Percentiles rank a stretch among this genome's conserved stretches.
Evolutionary conservation across 106 monocot genomes (phyloP).

Genomic region (Dioscorea alata): DNA sequence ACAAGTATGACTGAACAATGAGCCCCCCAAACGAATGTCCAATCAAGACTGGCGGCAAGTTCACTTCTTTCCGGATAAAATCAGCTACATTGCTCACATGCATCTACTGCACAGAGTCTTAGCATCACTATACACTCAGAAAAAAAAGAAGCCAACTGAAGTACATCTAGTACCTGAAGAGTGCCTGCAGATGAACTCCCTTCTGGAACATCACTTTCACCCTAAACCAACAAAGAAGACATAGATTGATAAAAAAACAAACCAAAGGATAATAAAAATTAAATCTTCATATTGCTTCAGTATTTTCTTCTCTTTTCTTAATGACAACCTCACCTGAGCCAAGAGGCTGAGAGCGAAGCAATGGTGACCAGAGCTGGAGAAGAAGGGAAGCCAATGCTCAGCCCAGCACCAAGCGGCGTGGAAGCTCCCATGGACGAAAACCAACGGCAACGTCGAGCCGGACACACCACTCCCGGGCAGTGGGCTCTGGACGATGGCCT

Average conservation of each 20-base stretch:
- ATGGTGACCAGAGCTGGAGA: slow-evolving; percentile 52
- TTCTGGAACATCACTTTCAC: slow-evolving; percentile 60
- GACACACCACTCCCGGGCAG: background rate
- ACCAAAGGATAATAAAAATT: background rate
- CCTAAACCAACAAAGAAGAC: slow-evolving; percentile 23
- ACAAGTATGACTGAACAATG: slow-evolving; percentile 66
- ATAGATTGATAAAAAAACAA: background rate
- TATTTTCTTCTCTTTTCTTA: background rate
- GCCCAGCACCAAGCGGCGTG: slow-evolving; percentile 99
- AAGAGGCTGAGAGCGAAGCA: slow-evolving; percentile 75
- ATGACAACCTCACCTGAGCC: slow-evolving; percentile 32
- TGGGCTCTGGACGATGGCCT: slow-evolving; percentile 59
- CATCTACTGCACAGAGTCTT: slow-evolving; percentile 61
- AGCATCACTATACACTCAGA: background rate
- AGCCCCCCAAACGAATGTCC: slow-evolving; percentile 84
- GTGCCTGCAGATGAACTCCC: slow-evolving; percentile 49
- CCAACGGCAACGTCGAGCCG: slow-evolving; percentile 35
- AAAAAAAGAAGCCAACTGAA: background rate
- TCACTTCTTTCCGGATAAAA: slow-evolving; percentile 56
- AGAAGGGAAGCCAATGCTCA: slow-evolving; percentile 80
- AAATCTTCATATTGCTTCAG: background rate
- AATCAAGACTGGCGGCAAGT: slow-evolving; percentile 52
- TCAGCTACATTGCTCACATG: slow-evolving; percentile 70
- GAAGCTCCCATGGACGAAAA: slow-evolving; percentile 88
- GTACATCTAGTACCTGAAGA: slow-evolving; percentile 51